Conservation (phyloP, 139 green algal species). For the Coelastrella sp. region DNA sequence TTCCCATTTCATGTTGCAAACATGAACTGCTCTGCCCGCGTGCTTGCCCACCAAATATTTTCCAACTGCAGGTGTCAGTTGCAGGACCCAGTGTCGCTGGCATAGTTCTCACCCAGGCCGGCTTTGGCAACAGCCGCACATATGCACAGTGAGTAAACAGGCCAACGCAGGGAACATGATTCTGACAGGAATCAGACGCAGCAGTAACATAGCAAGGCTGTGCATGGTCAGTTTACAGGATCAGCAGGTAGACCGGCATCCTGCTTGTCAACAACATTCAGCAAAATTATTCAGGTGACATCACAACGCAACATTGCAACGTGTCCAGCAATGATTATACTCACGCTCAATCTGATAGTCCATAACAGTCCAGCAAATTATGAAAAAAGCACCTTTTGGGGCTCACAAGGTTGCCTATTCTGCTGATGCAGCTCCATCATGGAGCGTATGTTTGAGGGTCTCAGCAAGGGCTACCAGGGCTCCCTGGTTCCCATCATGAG, state of each 20-base stretch:
- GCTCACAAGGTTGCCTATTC: not conserved
- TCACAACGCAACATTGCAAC: too few relatives aligned
- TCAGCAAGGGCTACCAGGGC: conserved; percentile 43
- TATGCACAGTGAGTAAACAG: conserved; percentile 49
- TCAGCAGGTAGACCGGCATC: too few relatives aligned
- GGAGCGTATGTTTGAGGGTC: conserved; percentile 53
- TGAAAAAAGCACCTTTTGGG: not conserved
- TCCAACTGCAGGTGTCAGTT: conserved; percentile 27
- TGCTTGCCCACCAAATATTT: not conserved
- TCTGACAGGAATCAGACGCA: too few relatives aligned
- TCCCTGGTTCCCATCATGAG: conserved; percentile 68
- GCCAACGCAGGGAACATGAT: too few relatives aligned
- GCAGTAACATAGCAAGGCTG: too few relatives aligned
- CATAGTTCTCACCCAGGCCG: conserved; percentile 65
- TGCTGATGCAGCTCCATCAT: not conserved
- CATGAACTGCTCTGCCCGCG: too few relatives aligned
- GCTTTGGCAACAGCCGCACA: not conserved
- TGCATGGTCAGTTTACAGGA: too few relatives aligned
- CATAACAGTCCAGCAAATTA: not conserved
- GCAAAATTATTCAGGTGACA: too few relatives aligned
- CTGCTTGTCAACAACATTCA: too few relatives aligned
- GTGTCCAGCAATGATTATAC: not conserved
- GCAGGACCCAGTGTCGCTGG: conserved; percentile 71
- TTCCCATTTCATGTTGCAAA: not conserved
- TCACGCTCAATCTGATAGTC: too few relatives aligned